Percentiles rank a stretch among this genome's conserved stretches.
Evolutionary conservation across 352 stramenopile species (phyloP).

Genomic region (Elongisporangium undulatum): DNA sequence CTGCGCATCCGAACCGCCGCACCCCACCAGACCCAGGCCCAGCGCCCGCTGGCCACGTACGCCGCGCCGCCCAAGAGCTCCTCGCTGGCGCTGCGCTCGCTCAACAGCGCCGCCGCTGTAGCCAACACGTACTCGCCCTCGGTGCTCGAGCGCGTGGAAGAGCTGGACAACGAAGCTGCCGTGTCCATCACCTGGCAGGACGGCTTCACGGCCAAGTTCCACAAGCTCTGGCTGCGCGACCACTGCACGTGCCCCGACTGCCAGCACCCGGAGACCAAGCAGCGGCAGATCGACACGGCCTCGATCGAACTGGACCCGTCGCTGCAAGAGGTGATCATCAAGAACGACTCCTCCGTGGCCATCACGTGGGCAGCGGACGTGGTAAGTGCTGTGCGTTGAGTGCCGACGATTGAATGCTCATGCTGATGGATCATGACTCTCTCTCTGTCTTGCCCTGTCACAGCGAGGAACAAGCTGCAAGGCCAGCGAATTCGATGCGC

Average conservation of each 20-base stretch:
- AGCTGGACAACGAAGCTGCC: conserved; percentile 42
- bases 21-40: not conserved
- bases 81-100: not conserved
- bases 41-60: not conserved
- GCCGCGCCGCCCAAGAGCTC: not conserved
- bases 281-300: conserved; percentile 75
- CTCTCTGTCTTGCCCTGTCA: not conserved
- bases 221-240: conserved; percentile 84
- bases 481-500: conserved; percentile 56
- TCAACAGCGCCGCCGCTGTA: not conserved
- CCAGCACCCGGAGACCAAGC: conserved; percentile 61
- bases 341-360: conserved; percentile 22
- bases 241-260: conserved; percentile 70
- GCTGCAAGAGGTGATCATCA: conserved; percentile 31
- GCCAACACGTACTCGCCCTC: not conserved
- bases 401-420: not conserved
- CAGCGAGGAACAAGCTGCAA: conserved; percentile 51
- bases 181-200: conserved; percentile 73
- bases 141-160: conserved; percentile 32
- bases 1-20: not conserved
- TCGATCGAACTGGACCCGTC: conserved; percentile 60
- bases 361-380: conserved; percentile 62
- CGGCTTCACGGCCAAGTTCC: conserved; percentile 72
- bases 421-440: not conserved
- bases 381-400: conserved; percentile 17